Evolutionary conservation across 2,329 filamentous ascomycete genomes (phyloP), one percentile per base, ranked within the genome.

Genomic region (Ascochyta lentis): DNA sequence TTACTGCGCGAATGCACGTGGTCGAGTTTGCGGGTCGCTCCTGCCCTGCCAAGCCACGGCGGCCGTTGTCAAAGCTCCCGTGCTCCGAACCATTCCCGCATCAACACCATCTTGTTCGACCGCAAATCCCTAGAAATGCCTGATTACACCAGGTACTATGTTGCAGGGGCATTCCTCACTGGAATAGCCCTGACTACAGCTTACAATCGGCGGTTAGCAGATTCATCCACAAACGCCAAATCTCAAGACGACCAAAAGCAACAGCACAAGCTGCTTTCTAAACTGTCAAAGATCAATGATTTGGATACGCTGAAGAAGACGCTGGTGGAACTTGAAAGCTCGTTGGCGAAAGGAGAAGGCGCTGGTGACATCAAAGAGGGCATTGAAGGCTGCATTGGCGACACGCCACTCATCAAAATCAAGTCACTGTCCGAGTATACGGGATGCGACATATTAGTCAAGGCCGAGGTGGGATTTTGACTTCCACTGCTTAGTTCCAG

Each of bases 381-480:
- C 16, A 90, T 99, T 57, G 92, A 96, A 75, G 91, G 89, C 41
- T 91, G 90, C 71, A 98, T 99, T 71, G 95, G 95, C 53, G 90
- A 96, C 76, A 99, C 95, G 13, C 94, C 93, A 1, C 83, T 99
- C 24, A 85, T 99, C 67, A 86, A 86, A 61, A 92, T 99, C 72
- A 89, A 87, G 64, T 93, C 90, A 34, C 84, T 99, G 23, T 96
- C 91, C 3, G 87, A 90, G 42, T 91, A 88, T 16, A 97, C 95
- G 4, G 92, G 92, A 19, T 92, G 95, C 69, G 87, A 87, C 37
- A 96, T 99, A 68, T 81, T 98, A 33, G 95, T 89, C 63, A 99
- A 99, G 78, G 92, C 92, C 44, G 95, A 99, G 75, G 83, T 84
- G 75, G 26, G 31, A 9, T 40, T 26, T n/a, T 3, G n/a, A 13